A percentile compares a stretch with the other conserved stretches of the same genome.
Conservation (phyloP, 306 rosid species). For the Cicer judaicum region DNA sequence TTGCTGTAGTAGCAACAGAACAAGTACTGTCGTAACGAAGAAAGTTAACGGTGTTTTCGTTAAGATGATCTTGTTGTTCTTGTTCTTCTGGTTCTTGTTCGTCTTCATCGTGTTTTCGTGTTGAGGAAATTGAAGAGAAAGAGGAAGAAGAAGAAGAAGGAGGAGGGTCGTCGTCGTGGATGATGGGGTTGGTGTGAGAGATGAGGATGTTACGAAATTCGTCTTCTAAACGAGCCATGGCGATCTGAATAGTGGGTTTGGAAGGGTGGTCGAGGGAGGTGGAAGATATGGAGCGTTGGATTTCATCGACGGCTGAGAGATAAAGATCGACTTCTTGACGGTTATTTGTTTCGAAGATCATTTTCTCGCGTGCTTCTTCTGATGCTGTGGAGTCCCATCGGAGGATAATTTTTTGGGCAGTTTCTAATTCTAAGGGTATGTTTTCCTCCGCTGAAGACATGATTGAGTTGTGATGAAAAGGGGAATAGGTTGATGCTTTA, state of each 20-base stretch:
- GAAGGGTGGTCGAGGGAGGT: conserved; percentile 53
- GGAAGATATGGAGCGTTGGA: conserved; percentile 79
- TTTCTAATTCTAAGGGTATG: conserved; percentile 53
- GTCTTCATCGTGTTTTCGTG: conserved; percentile 31
- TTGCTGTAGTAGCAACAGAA: conserved; percentile 26
- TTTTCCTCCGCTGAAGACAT: conserved; percentile 65
- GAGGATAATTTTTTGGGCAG: conserved; percentile 80
- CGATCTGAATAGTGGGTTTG: conserved; percentile 83
- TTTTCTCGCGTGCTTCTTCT: conserved; percentile 75
- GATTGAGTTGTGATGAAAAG: background rate
- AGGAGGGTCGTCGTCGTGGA: conserved; percentile 40
- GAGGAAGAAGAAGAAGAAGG: conserved; percentile 30
- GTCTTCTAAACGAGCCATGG: conserved; percentile 96
- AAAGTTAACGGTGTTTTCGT: conserved; percentile 41
- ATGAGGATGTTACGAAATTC: conserved; percentile 92
- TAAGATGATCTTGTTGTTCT: conserved; percentile 9
- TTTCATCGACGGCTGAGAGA: conserved; percentile 87
- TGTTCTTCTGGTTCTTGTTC: background rate
- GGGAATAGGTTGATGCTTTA: conserved; percentile 11
- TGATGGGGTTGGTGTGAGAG: conserved; percentile 71
- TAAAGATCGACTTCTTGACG: conserved; percentile 78
- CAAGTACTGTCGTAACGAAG: conserved; percentile 48
- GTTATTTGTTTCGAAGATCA: conserved; percentile 78
- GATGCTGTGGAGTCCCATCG: conserved; percentile 97
- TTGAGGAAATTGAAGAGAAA: background rate